These are phyloP conservation scores for Leishmania turanica DNA, from an alignment of 208 protist genomes.

Conservation along the genomic window DNA sequence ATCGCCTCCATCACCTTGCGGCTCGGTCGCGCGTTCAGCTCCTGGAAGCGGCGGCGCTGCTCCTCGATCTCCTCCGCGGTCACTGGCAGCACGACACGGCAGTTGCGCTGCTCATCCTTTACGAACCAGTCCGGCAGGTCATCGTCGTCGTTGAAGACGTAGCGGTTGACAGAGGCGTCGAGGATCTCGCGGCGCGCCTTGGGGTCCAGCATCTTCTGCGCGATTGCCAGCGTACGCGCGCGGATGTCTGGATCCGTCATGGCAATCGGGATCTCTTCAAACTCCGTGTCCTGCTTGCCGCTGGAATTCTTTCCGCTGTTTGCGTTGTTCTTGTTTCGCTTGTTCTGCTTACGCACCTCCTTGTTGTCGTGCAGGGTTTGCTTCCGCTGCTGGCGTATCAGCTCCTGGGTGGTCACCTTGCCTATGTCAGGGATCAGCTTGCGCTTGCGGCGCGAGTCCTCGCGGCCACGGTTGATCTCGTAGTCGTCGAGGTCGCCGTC, in stretches of 20 bases:
- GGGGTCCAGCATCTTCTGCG: slow-evolving; percentile 87
- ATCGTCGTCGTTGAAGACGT: slow-evolving; percentile 90
- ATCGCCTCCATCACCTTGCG: slow-evolving; percentile 98
- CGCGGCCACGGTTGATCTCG: slow-evolving; percentile 65
- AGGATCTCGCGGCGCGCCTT: slow-evolving; percentile 85
- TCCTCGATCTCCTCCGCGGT: slow-evolving; percentile 93
- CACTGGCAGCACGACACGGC: slow-evolving; percentile 80
- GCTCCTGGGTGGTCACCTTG: slow-evolving; percentile 83
- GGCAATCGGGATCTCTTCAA: slow-evolving; percentile 88
- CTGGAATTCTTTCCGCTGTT: slow-evolving; percentile 45
- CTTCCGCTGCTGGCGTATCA: slow-evolving; percentile 84
- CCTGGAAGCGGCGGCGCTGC: slow-evolving; percentile 88
- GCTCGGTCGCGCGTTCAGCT: slow-evolving; percentile 95
- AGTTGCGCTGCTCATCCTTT: slow-evolving; percentile 92
- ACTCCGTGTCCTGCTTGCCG: slow-evolving; percentile 69
- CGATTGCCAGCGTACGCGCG: slow-evolving; percentile 88
- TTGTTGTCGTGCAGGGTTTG: slow-evolving; percentile 82
- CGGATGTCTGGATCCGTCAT: slow-evolving; percentile 86
- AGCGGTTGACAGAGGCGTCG: slow-evolving; percentile 88
- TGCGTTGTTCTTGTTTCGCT: slow-evolving; percentile 59
- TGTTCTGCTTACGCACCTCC: slow-evolving; percentile 68
- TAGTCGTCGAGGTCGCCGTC: slow-evolving; percentile 47
- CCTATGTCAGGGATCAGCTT: slow-evolving; percentile 65
- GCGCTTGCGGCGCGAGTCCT: slow-evolving; percentile 77
- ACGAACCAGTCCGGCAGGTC: slow-evolving; percentile 93